phyloP scores from a whole-genome alignment of 208 protist species.

The Porcisia deanei region DNA sequence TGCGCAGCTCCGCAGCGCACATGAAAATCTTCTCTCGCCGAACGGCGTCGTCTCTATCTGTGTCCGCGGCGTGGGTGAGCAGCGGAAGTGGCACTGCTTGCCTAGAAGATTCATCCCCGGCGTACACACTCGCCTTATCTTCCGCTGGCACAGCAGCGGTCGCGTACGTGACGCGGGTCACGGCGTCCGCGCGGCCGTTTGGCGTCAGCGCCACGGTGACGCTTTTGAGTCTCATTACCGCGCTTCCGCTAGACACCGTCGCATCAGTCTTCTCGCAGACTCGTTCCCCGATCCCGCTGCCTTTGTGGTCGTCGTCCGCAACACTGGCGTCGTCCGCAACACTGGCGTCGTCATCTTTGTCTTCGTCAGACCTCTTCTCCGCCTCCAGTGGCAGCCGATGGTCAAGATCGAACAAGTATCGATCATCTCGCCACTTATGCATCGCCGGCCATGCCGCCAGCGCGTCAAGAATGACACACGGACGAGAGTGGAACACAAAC shows the following conservation, averaged over 20 bases:
- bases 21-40: conserved; percentile 76
- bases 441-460: conserved; percentile 77
- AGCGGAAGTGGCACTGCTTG: conserved; percentile 24
- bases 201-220: conserved; percentile 91
- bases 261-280: background rate
- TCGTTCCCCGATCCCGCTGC: conserved; percentile 1
- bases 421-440: conserved; percentile 67
- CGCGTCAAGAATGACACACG: conserved; percentile 79
- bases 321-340: too few species aligned
- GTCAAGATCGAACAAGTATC: conserved; percentile 80
- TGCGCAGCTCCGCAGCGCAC: conserved; percentile 72
- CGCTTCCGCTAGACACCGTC: background rate
- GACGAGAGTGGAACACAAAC: conserved; percentile 83
- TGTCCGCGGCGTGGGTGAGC: background rate
- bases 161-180: conserved; percentile 79
- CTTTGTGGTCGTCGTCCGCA: conserved; percentile 6
- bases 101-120: conserved; percentile 15
- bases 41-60: background rate
- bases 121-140: conserved; percentile 23
- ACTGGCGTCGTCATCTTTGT: conserved; percentile 24
- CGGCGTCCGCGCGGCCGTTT: conserved; percentile 89
- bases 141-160: conserved; percentile 33
- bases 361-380: conserved; percentile 13
- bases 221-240: conserved; percentile 26
- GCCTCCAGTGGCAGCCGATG: conserved; percentile 42